These are phyloP conservation scores for Shiraia bambusicola DNA, from an alignment of 2,329 filamentous ascomycete species.

Conservation along the genomic window DNA sequence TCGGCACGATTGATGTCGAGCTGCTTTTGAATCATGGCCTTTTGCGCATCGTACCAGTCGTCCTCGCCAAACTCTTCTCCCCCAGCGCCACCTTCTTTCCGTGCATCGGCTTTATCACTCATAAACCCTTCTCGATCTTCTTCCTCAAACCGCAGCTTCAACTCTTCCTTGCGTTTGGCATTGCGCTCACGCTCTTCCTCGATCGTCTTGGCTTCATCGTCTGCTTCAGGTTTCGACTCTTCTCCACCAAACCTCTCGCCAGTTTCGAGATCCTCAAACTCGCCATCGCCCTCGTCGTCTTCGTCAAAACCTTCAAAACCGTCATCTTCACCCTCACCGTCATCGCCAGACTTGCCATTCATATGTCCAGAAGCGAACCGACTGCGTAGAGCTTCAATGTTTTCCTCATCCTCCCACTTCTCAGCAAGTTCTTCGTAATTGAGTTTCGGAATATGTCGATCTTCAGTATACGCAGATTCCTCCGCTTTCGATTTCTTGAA, in stretches of 20 bases:
- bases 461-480: constrained; percentile 60
- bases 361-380: constrained; percentile 74
- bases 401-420: constrained; percentile 82
- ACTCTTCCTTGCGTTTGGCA: constrained; percentile 87
- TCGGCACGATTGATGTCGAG: constrained; percentile 95
- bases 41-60: constrained; percentile 98
- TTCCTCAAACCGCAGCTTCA: constrained; percentile 92
- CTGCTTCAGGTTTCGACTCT: constrained; percentile 44
- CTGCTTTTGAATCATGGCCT: constrained; percentile 92
- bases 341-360: constrained; percentile 44
- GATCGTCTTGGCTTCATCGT: constrained; percentile 57
- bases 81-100: constrained; percentile 62
- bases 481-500: constrained; percentile 59
- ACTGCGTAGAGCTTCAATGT: constrained; percentile 70
- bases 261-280: constrained; percentile 82
- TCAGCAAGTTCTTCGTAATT: constrained; percentile 78
- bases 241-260: constrained; percentile 60
- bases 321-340: constrained; percentile 52
- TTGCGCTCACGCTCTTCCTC: constrained; percentile 90
- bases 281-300: constrained; percentile 70
- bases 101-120: constrained; percentile 80
- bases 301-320: constrained; percentile 61
- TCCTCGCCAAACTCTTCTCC: constrained; percentile 90
- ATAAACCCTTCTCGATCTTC: constrained; percentile 96
- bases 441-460: constrained; percentile 74